Conservation (phyloP, 805 yeast genomes). For the Tetrapisispora taiwanensis region DNA sequence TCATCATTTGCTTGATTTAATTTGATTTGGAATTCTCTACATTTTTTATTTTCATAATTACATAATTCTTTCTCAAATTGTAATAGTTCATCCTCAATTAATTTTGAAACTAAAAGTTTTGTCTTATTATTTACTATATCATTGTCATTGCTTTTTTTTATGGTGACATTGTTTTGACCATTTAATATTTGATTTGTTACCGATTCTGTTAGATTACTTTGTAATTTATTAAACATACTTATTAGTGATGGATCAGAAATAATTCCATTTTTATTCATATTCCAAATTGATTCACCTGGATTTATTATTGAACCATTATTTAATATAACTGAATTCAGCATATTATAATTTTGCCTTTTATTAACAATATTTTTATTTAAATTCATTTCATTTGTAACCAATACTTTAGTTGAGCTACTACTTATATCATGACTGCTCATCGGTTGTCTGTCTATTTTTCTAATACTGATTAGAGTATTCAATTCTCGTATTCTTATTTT, state of each 20-base stretch:
- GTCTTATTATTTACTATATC: background rate
- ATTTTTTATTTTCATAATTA: constrained; percentile 29
- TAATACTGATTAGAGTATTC: constrained; percentile 13
- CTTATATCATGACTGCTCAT: constrained; percentile 9
- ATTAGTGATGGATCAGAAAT: constrained; percentile 14
- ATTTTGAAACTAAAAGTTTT: background rate
- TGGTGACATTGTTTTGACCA: background rate
- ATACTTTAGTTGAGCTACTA: background rate
- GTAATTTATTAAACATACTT: constrained; percentile 14
- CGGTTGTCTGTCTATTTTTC: background rate
- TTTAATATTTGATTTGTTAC: background rate
- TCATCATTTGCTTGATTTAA: constrained; percentile 32
- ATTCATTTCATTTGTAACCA: background rate
- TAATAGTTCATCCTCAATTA: constrained; percentile 13
- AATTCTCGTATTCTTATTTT: constrained; percentile 27
- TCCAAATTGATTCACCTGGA: constrained; percentile 1
- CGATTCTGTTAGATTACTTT: constrained; percentile 8
- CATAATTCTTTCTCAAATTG: constrained; percentile 31
- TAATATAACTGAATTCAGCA: constrained; percentile 4
- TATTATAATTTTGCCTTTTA: constrained; percentile 17
- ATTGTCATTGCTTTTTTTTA: background rate
- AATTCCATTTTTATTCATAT: background rate
- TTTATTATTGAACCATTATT: constrained; percentile 5
- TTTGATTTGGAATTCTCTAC: constrained; percentile 29
- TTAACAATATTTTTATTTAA: constrained; percentile 7